Evolutionary conservation across 768 basidiomycete genomes (phyloP).

Genomic region (Bullera alba): DNA sequence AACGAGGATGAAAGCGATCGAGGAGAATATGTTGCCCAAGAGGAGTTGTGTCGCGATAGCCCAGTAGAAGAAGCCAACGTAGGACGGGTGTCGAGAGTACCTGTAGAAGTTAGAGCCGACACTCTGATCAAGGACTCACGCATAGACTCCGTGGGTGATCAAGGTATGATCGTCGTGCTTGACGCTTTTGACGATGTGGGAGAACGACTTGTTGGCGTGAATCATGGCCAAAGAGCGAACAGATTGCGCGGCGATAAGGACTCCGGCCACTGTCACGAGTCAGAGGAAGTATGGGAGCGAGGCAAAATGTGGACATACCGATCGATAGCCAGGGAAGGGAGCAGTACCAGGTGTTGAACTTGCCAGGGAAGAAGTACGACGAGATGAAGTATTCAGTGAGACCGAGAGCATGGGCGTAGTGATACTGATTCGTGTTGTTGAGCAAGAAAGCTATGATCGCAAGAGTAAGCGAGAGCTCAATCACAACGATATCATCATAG

Average conservation of each 20-base stretch:
- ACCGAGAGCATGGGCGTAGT: constrained; percentile 71
- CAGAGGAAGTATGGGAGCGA: not conserved
- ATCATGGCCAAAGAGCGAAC: constrained; percentile 92
- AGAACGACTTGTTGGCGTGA: constrained; percentile 87
- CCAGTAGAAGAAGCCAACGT: constrained; percentile 97
- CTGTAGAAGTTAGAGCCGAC: constrained; percentile 46
- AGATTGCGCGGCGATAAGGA: constrained; percentile 65
- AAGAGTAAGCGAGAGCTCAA: constrained; percentile 4
- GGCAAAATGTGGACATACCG: not conserved
- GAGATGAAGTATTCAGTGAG: constrained; percentile 71
- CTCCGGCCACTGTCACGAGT: constrained; percentile 53
- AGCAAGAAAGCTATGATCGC: constrained; percentile 70
- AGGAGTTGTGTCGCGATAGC: constrained; percentile 87
- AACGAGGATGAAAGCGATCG: constrained; percentile 59
- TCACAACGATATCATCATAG: constrained; percentile 13
- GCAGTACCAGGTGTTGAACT: constrained; percentile 44
- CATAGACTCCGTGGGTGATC: constrained; percentile 83
- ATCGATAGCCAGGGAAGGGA: constrained; percentile 2
- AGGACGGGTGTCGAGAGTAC: constrained; percentile 89
- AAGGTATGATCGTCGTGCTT: constrained; percentile 69
- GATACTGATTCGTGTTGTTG: constrained; percentile 80
- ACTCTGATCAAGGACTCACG: constrained; percentile 51
- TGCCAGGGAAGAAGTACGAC: constrained; percentile 60
- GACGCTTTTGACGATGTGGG: constrained; percentile 70
- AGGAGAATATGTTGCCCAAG: constrained; percentile 74